Conservation (phyloP, 208 protist species). For the Crithidia brevicula region DNA sequence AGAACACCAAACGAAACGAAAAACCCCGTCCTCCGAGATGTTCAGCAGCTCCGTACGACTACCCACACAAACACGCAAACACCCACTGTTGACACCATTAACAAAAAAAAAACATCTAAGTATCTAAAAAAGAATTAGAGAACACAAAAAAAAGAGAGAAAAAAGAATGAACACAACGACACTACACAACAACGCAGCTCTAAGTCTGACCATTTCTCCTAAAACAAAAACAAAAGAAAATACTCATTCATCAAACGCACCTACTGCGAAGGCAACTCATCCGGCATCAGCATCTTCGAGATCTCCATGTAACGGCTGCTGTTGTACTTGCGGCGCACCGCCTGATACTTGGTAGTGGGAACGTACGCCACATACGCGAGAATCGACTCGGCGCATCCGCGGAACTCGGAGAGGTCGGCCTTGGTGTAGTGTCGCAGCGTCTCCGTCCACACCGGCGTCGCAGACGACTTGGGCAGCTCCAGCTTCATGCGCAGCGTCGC, state of each 20-base stretch:
- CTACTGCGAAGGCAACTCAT: conserved; percentile 47
- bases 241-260: neutral
- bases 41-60: too few species aligned
- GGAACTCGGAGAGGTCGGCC: conserved; percentile 62
- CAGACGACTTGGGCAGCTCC: conserved; percentile 17
- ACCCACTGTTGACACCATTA: too few species aligned
- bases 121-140: conserved; percentile 8
- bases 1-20: neutral
- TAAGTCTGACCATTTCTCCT: too few species aligned
- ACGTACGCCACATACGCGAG: conserved; percentile 81
- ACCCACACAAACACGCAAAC: neutral
- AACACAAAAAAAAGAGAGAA: conserved; percentile 15
- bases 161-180: neutral
- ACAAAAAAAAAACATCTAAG: conserved; percentile 12
- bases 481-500: conserved; percentile 65
- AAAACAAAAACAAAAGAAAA: conserved; percentile 12
- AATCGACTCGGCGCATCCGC: conserved; percentile 79
- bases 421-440: conserved; percentile 74
- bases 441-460: conserved; percentile 58
- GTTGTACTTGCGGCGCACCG: conserved; percentile 90
- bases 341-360: conserved; percentile 85
- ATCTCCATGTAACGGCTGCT: conserved; percentile 79
- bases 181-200: neutral
- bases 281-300: conserved; percentile 70
- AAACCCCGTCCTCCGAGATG: neutral